A percentile compares a stretch with the other conserved stretches of the same genome.
These are phyloP conservation scores for Euclidium syriacum DNA, from an alignment of 345 rosid species.

Conservation along the genomic window DNA sequence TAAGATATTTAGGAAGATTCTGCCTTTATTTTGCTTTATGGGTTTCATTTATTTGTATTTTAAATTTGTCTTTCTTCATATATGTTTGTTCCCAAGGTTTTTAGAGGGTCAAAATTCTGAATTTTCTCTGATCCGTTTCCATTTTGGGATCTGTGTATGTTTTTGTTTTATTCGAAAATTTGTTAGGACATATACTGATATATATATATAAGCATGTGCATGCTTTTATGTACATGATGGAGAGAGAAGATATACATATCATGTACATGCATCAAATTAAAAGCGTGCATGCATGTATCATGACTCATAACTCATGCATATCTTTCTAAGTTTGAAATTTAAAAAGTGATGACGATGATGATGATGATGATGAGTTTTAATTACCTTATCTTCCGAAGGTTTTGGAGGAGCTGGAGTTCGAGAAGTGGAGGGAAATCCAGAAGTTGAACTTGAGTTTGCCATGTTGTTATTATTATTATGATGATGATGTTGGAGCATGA, in stretches of 20 bases:
- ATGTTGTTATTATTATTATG: conserved; percentile 42
- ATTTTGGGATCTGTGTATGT: conserved; percentile 32
- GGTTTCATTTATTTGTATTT: conserved; percentile 3
- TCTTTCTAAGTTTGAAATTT: conserved; percentile 8
- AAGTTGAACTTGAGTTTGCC: conserved; percentile 42
- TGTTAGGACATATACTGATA: conserved; percentile 25
- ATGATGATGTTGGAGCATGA: conserved; percentile 37
- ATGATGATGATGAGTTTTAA: conserved; percentile 35
- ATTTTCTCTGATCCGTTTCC: conserved; percentile 28
- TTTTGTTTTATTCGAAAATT: conserved; percentile 32
- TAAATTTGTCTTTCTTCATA: conserved; percentile 2
- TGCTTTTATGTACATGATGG: conserved; percentile 30
- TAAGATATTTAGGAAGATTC: conserved; percentile 17
- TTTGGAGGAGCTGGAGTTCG: conserved; percentile 52
- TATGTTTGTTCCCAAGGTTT: conserved; percentile 7
- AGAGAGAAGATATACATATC: conserved; percentile 11
- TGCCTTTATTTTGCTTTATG: background rate
- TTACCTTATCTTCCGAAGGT: conserved; percentile 74
- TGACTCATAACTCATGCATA: conserved; percentile 8
- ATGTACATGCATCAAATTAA: conserved; percentile 11
- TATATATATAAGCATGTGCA: conserved; percentile 32
- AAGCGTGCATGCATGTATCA: conserved; percentile 20
- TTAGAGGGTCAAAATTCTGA: conserved; percentile 31
- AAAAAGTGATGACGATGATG: conserved; percentile 18
- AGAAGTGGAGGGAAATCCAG: conserved; percentile 36